phyloP scores from a whole-genome alignment of 106 monocot genomes.

The Gastrodia elata region DNA sequence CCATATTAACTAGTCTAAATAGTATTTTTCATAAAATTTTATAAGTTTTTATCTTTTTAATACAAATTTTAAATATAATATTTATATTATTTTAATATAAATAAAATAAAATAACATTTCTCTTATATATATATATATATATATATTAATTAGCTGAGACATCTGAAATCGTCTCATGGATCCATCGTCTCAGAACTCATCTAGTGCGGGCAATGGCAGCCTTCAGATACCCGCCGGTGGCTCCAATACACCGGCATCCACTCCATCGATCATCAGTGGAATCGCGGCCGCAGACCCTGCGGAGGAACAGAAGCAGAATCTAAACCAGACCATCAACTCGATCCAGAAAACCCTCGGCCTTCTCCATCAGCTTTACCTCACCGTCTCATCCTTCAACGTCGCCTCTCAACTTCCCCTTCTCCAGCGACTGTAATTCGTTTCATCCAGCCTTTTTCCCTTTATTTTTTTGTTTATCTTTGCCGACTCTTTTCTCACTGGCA shows the following conservation, averaged over 20 bases:
- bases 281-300: constrained; percentile 12
- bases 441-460: background rate
- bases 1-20: no score
- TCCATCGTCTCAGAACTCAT: constrained; percentile 13
- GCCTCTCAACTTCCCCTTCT: constrained; percentile 84
- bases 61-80: no score
- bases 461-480: background rate
- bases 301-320: constrained; percentile 61
- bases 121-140: no score
- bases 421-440: constrained; percentile 44
- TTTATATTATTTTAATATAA: no score
- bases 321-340: constrained; percentile 47
- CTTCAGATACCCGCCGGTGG: background rate
- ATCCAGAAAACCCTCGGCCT: constrained; percentile 75
- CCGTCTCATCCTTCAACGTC: constrained; percentile 82
- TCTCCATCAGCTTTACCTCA: constrained; percentile 91
- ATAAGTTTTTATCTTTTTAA: no score
- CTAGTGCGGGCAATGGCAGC: constrained; percentile 8
- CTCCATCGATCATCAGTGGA: constrained; percentile 4
- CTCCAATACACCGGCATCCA: constrained; percentile 1
- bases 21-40: no score
- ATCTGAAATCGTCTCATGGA: constrained; percentile 15
- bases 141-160: no score
- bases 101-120: no score
- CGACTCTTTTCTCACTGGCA: background rate